A percentile compares a stretch with the other conserved stretches of the same genome.
Evolutionary conservation across 331 rosid species (phyloP).

Genomic region (Spiraea crenata): DNA sequence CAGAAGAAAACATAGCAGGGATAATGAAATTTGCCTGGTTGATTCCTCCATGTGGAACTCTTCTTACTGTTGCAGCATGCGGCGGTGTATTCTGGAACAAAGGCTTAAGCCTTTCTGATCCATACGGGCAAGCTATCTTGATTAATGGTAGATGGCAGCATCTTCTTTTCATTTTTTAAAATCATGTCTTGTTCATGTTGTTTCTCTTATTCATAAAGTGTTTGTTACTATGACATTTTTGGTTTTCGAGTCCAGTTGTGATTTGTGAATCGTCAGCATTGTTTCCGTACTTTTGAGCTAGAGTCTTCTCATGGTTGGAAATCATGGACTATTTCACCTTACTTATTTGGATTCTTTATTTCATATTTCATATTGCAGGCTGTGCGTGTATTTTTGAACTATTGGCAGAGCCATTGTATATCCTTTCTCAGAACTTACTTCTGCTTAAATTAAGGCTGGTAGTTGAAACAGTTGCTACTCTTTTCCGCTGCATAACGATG

Average conservation of each 20-base stretch:
- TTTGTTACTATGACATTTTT: background rate
- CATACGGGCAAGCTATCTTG: slow-evolving; percentile 83
- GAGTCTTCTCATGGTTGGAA: background rate
- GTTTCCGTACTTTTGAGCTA: background rate
- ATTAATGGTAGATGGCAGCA: slow-evolving; percentile 71
- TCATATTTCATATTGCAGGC: slow-evolving; percentile 46
- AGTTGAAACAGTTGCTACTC: slow-evolving; percentile 84
- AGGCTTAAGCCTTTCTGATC: slow-evolving; percentile 51
- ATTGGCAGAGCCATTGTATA: slow-evolving; percentile 84
- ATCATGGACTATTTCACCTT: background rate
- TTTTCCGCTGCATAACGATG: slow-evolving; percentile 75
- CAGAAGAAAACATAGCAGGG: slow-evolving; percentile 65
- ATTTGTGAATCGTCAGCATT: slow-evolving; percentile 2
- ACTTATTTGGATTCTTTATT: slow-evolving; percentile 1
- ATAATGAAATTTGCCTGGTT: slow-evolving; percentile 87
- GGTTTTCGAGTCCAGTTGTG: background rate
- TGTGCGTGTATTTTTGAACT: slow-evolving; percentile 87
- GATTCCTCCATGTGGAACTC: slow-evolving; percentile 72
- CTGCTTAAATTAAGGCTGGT: slow-evolving; percentile 69
- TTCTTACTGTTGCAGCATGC: slow-evolving; percentile 63
- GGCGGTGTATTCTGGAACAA: slow-evolving; percentile 78
- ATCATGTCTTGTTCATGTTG: background rate
- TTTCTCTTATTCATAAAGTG: background rate
- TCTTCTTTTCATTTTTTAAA: background rate
- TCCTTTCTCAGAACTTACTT: slow-evolving; percentile 85